Evolutionary conservation across 208 protist genomes (phyloP).

Genomic region (Wallacemonas sp.): DNA sequence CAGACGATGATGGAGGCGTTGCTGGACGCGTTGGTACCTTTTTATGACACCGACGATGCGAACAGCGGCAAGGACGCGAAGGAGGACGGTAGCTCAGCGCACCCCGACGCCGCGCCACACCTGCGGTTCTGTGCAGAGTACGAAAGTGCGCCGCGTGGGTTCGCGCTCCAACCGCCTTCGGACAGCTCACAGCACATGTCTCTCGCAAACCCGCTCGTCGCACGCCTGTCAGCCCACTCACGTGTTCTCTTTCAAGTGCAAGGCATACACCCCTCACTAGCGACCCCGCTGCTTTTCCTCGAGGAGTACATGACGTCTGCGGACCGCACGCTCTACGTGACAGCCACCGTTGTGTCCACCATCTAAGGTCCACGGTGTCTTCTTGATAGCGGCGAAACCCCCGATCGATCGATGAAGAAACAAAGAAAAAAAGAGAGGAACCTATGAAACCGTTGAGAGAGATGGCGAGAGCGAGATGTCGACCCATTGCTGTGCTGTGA

Average conservation of each 20-base stretch:
- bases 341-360: background rate
- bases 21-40: background rate
- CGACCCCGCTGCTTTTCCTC: background rate
- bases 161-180: no score
- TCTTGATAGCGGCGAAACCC: no score
- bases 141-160: background rate
- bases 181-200: no score
- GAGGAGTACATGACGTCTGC: conserved; percentile 4
- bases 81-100: no score
- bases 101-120: no score
- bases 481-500: no score
- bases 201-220: no score
- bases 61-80: background rate
- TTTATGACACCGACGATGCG: background rate
- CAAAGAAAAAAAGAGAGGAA: no score
- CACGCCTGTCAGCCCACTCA: background rate
- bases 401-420: no score
- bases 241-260: background rate
- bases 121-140: background rate
- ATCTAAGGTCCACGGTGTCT: no score
- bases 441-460: no score
- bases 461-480: no score
- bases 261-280: background rate
- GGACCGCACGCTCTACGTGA: background rate
- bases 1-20: background rate